phyloP scores from a whole-genome alignment of 805 yeast species.

The Ogataea wickerhamii region DNA sequence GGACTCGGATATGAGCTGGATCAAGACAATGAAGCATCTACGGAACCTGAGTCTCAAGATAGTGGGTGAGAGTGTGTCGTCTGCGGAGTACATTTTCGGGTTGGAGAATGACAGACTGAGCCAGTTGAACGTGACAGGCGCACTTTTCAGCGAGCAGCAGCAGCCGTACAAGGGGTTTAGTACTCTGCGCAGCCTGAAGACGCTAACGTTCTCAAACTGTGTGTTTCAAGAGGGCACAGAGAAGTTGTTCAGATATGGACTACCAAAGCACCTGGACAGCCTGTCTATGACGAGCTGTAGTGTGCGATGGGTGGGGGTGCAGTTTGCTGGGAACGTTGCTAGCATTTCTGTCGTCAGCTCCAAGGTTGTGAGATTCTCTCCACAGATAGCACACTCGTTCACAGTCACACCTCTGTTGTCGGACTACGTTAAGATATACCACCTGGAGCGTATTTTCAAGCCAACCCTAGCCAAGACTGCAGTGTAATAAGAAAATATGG shows the following conservation, averaged over 20 bases:
- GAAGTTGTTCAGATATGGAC: constrained; percentile 7
- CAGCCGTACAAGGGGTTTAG: constrained; percentile 4
- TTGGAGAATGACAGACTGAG: constrained; percentile 7
- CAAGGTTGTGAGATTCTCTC: constrained; percentile 5
- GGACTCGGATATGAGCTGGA: constrained; percentile 12
- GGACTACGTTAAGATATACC: constrained; percentile 17
- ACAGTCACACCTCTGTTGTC: constrained; percentile 15
- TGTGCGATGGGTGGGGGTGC: constrained; percentile 9
- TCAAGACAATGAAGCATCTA: constrained; percentile 11
- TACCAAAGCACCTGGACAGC: constrained; percentile 13
- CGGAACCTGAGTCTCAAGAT: constrained; percentile 13
- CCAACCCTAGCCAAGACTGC: no score
- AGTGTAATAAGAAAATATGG: no score
- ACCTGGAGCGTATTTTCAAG: constrained; percentile 6
- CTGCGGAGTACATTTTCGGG: constrained; percentile 12
- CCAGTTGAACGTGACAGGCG: constrained; percentile 12
- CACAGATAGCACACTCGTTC: constrained; percentile 1
- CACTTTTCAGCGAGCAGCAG: constrained; percentile 3
- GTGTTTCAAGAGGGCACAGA: constrained; percentile 9
- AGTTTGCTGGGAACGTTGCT: constrained; percentile 11
- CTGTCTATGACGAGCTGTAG: constrained; percentile 14
- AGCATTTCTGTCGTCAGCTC: constrained; percentile 13
- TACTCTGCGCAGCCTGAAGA: constrained; percentile 8
- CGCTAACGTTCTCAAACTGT: constrained; percentile 15
- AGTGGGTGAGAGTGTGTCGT: constrained; percentile 11